Percentiles rank a stretch among this genome's conserved stretches.
Conservation (phyloP, 2,329 filamentous ascomycete species). For the Alternaria brassicae region DNA sequence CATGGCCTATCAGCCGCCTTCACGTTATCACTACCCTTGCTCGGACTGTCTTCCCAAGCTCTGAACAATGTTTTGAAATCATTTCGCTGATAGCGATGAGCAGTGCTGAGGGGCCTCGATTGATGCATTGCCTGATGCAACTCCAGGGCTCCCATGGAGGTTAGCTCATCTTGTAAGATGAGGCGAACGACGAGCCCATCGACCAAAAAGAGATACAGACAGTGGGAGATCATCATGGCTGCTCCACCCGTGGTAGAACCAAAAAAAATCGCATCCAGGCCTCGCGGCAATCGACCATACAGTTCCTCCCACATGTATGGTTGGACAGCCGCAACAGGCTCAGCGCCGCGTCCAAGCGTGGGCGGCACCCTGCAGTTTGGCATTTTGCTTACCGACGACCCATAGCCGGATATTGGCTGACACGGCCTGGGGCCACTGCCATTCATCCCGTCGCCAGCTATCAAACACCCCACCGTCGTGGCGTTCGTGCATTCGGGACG, state of each 20-base stretch:
- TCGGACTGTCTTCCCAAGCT: conserved; percentile 5
- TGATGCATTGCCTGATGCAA: conserved; percentile 3
- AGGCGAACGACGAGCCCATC: not conserved
- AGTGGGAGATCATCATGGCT: not conserved
- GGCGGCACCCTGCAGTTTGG: conserved; percentile 26
- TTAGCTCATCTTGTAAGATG: not conserved
- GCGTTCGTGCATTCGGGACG: conserved; percentile 23
- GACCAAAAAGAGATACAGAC: conserved; percentile 1
- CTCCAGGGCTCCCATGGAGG: not conserved
- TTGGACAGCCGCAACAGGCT: conserved; percentile 29
- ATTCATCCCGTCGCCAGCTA: conserved; percentile 21
- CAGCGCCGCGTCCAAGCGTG: conserved; percentile 15
- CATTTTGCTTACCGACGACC: conserved; percentile 24
- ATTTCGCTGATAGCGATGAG: conserved; percentile 18
- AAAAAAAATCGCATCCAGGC: conserved; percentile 1
- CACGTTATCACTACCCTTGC: conserved; percentile 27
- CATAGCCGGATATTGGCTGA: conserved; percentile 36
- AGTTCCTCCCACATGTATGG: conserved; percentile 41
- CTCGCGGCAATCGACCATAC: not conserved
- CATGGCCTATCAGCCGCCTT: conserved; percentile 24
- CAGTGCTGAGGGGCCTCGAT: conserved; percentile 4
- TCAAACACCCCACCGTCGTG: conserved; percentile 41
- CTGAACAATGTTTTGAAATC: conserved; percentile 19
- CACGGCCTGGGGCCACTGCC: conserved; percentile 9
- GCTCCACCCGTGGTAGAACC: not conserved